Conservation (phyloP, 2,329 filamentous ascomycete species). For the Metarhizium guizhouense region DNA sequence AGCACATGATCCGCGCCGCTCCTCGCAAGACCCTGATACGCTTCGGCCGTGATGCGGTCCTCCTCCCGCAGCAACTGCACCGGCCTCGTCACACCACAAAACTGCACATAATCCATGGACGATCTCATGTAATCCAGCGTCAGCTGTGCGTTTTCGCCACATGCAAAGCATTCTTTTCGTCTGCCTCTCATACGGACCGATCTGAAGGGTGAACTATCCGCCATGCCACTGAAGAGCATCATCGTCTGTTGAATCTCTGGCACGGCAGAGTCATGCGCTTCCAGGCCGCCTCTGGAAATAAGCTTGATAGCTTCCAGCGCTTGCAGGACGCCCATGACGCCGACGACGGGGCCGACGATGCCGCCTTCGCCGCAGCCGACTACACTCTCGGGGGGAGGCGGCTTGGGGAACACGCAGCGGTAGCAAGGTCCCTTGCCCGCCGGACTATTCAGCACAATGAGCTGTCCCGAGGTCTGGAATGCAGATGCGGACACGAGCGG, state of each 20-base stretch:
- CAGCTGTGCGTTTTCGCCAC: slow-evolving; percentile 51
- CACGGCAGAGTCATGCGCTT: slow-evolving; percentile 9
- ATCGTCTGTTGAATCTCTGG: slow-evolving; percentile 21
- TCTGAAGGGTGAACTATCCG: slow-evolving; percentile 46
- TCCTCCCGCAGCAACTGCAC: slow-evolving; percentile 48
- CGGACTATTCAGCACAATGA: slow-evolving; percentile 81
- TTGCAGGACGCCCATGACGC: slow-evolving; percentile 86
- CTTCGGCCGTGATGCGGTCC: slow-evolving; percentile 58
- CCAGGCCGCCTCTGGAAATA: slow-evolving; percentile 38
- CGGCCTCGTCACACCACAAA: slow-evolving; percentile 60
- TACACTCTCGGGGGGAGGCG: slow-evolving; percentile 75
- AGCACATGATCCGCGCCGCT: slow-evolving; percentile 41
- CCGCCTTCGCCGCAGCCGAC: slow-evolving; percentile 87
- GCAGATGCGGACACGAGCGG: slow-evolving; percentile 85
- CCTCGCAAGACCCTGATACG: slow-evolving; percentile 37
- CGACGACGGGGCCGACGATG: slow-evolving; percentile 85
- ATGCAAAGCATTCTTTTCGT: slow-evolving; percentile 66
- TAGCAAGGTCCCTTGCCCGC: slow-evolving; percentile 77
- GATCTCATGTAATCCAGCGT: slow-evolving; percentile 52
- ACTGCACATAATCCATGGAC: slow-evolving; percentile 73
- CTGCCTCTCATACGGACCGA: slow-evolving; percentile 64
- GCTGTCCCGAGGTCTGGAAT: slow-evolving; percentile 78
- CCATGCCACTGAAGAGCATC: slow-evolving; percentile 40
- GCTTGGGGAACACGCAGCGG: slow-evolving; percentile 81
- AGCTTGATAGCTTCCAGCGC: slow-evolving; percentile 83